A percentile compares a stretch with the other conserved stretches of the same genome.
phyloP scores from a whole-genome alignment of 345 rosid species.

The Combretum micranthum region DNA sequence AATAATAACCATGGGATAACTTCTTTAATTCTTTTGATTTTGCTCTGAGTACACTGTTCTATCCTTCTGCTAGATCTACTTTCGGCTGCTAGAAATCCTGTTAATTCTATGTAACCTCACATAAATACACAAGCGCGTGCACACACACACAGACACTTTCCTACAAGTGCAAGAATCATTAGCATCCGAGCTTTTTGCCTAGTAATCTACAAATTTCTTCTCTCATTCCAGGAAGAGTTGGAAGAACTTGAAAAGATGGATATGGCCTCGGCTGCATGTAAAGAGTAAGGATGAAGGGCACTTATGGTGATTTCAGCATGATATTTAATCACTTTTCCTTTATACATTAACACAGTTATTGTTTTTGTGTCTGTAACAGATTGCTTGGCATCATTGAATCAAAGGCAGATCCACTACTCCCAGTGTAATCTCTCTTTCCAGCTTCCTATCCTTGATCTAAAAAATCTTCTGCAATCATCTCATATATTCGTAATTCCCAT shows the following conservation, averaged over 20 bases:
- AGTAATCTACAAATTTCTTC: background rate
- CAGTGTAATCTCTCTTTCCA: conserved; percentile 34
- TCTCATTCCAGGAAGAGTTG: conserved; percentile 59
- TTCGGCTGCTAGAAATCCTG: too few species aligned
- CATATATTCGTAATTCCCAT: background rate
- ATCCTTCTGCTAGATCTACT: too few species aligned
- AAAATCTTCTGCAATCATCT: background rate
- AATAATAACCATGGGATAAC: too few species aligned
- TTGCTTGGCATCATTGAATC: conserved; percentile 45
- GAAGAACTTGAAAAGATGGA: conserved; percentile 71
- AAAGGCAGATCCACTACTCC: conserved; percentile 75
- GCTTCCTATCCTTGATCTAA: background rate
- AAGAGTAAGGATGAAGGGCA: conserved; percentile 10
- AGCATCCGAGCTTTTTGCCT: background rate
- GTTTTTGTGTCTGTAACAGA: conserved; percentile 34
- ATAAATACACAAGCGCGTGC: too few species aligned
- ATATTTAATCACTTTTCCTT: background rate
- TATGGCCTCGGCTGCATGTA: conserved; percentile 19
- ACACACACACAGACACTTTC: too few species aligned
- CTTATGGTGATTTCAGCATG: background rate
- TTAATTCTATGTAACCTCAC: too few species aligned
- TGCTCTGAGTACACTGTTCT: too few species aligned
- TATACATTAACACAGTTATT: background rate
- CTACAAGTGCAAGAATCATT: too few species aligned
- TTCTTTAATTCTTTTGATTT: too few species aligned